Conservation (phyloP, 2,329 filamentous ascomycete species). For the Didymella arachidicola region DNA sequence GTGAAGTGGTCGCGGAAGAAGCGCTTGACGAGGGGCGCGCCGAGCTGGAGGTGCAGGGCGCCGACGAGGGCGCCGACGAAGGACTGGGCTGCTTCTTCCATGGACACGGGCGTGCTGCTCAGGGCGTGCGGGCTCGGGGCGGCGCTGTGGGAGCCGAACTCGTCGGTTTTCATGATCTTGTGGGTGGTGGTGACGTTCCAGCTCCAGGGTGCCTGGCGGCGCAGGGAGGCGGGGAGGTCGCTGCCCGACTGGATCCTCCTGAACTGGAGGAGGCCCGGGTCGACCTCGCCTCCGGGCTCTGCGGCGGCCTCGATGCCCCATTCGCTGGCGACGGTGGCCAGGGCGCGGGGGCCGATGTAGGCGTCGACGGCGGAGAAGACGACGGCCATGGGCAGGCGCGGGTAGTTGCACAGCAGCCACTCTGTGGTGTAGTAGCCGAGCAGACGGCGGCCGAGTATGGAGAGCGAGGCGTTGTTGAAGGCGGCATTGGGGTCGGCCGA, state of each 20-base stretch:
- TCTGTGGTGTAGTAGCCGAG: constrained; percentile 90
- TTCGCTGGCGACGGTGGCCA: constrained; percentile 76
- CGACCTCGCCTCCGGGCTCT: constrained; percentile 87
- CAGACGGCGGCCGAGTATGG: constrained; percentile 81
- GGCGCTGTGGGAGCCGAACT: constrained; percentile 74
- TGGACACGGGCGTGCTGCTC: constrained; percentile 41
- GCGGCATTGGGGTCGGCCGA: constrained; percentile 80
- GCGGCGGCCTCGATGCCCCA: constrained; percentile 95
- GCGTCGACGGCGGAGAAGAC: constrained; percentile 86
- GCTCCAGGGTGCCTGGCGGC: constrained; percentile 41
- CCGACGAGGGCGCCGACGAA: constrained; percentile 87
- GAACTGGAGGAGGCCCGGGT: constrained; percentile 89
- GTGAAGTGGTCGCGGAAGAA: constrained; percentile 89
- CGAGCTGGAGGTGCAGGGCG: constrained; percentile 84
- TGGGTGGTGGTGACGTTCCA: constrained; percentile 62
- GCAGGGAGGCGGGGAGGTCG: constrained; percentile 35
- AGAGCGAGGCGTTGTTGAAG: constrained; percentile 89
- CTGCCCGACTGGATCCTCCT: constrained; percentile 52
- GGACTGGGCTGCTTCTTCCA: constrained; percentile 70
- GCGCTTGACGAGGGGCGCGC: constrained; percentile 76
- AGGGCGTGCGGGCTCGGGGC: constrained; percentile 36
- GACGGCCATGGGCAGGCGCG: constrained; percentile 87
- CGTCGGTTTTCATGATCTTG: constrained; percentile 80
- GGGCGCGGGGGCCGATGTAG: constrained; percentile 77
- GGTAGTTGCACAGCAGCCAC: constrained; percentile 86